Conservation (phyloP, 495 filamentous ascomycete species). For the Pyronema omphalodes region DNA sequence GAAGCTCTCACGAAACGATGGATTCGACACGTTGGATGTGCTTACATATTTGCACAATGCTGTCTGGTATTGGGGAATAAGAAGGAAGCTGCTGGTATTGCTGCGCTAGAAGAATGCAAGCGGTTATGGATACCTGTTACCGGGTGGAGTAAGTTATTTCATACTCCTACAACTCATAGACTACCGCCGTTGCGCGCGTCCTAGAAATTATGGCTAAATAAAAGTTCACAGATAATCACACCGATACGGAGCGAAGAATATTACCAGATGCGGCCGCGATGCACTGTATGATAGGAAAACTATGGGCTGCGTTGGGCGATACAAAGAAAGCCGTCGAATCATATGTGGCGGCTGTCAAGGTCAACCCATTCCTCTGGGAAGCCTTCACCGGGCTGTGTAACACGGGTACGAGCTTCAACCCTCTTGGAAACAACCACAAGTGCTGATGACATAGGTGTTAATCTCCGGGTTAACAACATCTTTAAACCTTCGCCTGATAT, state of each 20-base stretch:
- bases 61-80: slow-evolving; percentile 50
- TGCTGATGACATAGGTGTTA: slow-evolving; percentile 42
- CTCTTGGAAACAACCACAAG: neutral
- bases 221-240: slow-evolving; percentile 39
- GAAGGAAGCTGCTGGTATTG: slow-evolving; percentile 58
- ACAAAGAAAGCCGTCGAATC: slow-evolving; percentile 59
- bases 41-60: slow-evolving; percentile 78
- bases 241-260: slow-evolving; percentile 42
- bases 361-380: slow-evolving; percentile 97
- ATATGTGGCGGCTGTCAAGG: slow-evolving; percentile 72
- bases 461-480: slow-evolving; percentile 60
- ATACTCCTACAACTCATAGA: neutral
- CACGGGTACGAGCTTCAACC: slow-evolving; percentile 30
- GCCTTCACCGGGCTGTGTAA: slow-evolving; percentile 70
- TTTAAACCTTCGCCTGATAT: slow-evolving; percentile 62
- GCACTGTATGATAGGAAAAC: slow-evolving; percentile 63
- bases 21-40: slow-evolving; percentile 56
- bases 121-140: slow-evolving; percentile 35
- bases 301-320: slow-evolving; percentile 67
- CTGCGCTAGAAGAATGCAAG: slow-evolving; percentile 57
- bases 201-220: too few species aligned
- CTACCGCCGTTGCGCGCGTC: neutral
- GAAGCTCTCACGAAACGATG: slow-evolving; percentile 18
- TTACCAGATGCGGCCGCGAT: slow-evolving; percentile 71
- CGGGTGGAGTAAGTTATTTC: slow-evolving; percentile 30